Evolutionary conservation across 176 grass and related monocot genomes (phyloP).

Genomic region (Dendrocalamus sinicus): DNA sequence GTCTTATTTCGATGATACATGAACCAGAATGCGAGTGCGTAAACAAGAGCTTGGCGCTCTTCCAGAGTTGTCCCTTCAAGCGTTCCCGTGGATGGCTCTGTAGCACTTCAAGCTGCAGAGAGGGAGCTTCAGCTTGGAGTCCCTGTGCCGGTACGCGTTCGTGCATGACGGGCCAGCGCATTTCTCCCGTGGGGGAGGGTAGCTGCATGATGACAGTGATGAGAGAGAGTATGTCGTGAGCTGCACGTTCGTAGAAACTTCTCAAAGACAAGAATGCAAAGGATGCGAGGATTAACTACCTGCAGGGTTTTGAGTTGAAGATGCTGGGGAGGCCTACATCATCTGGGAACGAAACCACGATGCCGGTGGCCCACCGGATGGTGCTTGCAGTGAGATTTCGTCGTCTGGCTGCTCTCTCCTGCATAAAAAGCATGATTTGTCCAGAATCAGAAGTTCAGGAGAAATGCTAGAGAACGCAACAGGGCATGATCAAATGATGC

Average conservation of each 20-base stretch:
- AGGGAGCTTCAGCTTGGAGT: slow-evolving; percentile 80
- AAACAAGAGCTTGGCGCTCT: not conserved
- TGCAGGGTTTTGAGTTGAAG: slow-evolving; percentile 74
- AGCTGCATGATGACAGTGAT: slow-evolving; percentile 38
- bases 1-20: slow-evolving; percentile 11
- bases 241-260: not conserved
- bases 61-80: slow-evolving; percentile 5
- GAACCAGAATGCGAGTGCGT: not conserved
- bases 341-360: slow-evolving; percentile 72
- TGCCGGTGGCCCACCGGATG: slow-evolving; percentile 70
- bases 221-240: not conserved
- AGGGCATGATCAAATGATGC: slow-evolving; percentile 27
- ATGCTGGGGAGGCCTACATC: slow-evolving; percentile 80
- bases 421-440: not conserved
- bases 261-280: not conserved
- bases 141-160: slow-evolving; percentile 60
- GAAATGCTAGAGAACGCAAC: not conserved
- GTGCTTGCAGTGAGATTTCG: slow-evolving; percentile 47
- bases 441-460: slow-evolving; percentile 11
- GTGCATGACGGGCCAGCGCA: slow-evolving; percentile 67
- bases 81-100: slow-evolving; percentile 49
- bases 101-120: slow-evolving; percentile 85
- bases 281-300: slow-evolving; percentile 40
- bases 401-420: slow-evolving; percentile 67
- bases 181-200: slow-evolving; percentile 75